Percentiles rank a stretch among this genome's conserved stretches.
phyloP scores from a whole-genome alignment of 345 rosid genomes.

The Citrus mangshanensis region DNA sequence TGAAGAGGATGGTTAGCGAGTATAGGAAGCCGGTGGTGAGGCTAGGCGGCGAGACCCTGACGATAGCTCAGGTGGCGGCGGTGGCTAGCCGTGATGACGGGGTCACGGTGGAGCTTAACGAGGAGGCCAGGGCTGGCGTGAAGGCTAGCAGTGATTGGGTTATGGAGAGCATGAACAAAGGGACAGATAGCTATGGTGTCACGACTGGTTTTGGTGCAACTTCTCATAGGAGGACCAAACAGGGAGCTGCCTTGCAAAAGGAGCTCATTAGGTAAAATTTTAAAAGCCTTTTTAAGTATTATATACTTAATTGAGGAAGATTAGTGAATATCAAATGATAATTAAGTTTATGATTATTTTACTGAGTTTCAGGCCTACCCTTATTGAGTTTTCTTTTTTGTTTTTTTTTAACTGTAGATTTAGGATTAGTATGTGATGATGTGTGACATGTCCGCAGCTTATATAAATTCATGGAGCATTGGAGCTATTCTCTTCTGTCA shows the following conservation, averaged over 20 bases:
- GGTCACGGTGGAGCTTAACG: constrained; percentile 25
- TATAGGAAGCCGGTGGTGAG: constrained; percentile 29
- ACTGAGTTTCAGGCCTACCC: too few species aligned
- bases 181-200: constrained; percentile 33
- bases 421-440: not conserved
- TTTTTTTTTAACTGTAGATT: not conserved
- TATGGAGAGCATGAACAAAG: constrained; percentile 28
- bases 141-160: constrained; percentile 44
- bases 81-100: constrained; percentile 15
- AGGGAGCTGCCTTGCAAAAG: constrained; percentile 35
- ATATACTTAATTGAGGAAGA: not conserved
- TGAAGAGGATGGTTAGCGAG: constrained; percentile 36
- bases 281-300: too few species aligned
- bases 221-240: constrained; percentile 36
- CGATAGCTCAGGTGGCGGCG: constrained; percentile 43
- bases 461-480: too few species aligned
- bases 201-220: constrained; percentile 47
- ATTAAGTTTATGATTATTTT: not conserved
- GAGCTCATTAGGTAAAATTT: constrained; percentile 38
- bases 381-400: too few species aligned
- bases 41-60: constrained; percentile 39
- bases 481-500: not conserved
- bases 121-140: constrained; percentile 27
- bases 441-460: not conserved
- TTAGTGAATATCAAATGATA: not conserved